phyloP scores from a whole-genome alignment of 257 asterid genomes.

The Solanum pennellii region DNA sequence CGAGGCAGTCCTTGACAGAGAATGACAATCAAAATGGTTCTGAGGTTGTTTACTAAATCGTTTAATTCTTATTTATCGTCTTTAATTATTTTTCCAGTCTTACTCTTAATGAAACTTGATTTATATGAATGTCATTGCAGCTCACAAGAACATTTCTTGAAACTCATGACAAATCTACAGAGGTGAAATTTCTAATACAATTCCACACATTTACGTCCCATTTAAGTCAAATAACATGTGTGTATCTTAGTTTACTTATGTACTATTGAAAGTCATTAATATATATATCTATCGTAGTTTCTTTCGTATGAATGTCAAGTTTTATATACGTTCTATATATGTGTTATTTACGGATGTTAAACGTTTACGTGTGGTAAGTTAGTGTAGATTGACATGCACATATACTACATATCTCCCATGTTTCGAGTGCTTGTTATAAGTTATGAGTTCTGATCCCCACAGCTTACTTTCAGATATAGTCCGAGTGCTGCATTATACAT shows the following conservation, averaged over 20 bases:
- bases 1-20: slow-evolving; percentile 8
- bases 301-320: background rate
- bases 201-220: background rate
- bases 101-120: background rate
- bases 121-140: slow-evolving; percentile 8
- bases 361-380: background rate
- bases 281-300: background rate
- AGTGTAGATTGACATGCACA: background rate
- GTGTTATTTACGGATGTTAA: background rate
- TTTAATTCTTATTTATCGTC: background rate
- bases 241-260: background rate
- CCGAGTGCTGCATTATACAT: background rate
- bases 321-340: background rate
- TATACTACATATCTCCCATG: background rate
- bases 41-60: slow-evolving; percentile 23
- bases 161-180: slow-evolving; percentile 38
- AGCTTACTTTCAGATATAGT: background rate
- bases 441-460: background rate
- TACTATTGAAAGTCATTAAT: background rate
- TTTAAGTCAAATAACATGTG: background rate
- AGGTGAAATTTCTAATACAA: slow-evolving; percentile 21
- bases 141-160: slow-evolving; percentile 28
- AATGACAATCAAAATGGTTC: slow-evolving; percentile 16
- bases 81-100: background rate
- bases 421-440: background rate